Percentiles rank a stretch among this genome's conserved stretches.
Evolutionary conservation across 208 protist species (phyloP).

Genomic region (Crithidia sp.): DNA sequence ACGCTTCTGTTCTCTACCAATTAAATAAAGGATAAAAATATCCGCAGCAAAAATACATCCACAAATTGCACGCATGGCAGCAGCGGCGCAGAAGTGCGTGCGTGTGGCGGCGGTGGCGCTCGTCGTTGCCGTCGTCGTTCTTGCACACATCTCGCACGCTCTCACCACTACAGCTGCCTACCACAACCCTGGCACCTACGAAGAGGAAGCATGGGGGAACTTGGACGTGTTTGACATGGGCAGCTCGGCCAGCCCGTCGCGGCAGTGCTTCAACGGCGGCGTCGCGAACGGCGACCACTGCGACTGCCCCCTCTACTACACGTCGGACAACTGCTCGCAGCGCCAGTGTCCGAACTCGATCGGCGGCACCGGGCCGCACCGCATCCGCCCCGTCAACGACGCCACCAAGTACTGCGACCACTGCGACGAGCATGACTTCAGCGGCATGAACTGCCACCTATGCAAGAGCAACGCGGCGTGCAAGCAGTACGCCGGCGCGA

Average conservation of each 20-base stretch:
- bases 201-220: no score
- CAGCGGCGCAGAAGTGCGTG: no score
- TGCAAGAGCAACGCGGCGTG: slow-evolving; percentile 67
- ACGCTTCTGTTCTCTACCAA: no score
- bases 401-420: slow-evolving; percentile 50
- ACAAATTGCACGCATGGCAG: no score
- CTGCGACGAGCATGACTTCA: slow-evolving; percentile 45
- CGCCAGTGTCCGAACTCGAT: slow-evolving; percentile 75
- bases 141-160: no score
- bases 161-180: no score
- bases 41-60: background rate
- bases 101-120: no score
- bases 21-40: background rate
- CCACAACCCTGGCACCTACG: no score
- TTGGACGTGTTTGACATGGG: background rate
- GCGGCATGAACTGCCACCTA: slow-evolving; percentile 73
- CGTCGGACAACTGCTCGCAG: slow-evolving; percentile 43
- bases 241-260: background rate
- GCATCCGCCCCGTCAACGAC: slow-evolving; percentile 46
- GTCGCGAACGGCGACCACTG: slow-evolving; percentile 35
- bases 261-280: slow-evolving; percentile 67
- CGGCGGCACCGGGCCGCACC: slow-evolving; percentile 36
- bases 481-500: slow-evolving; percentile 28
- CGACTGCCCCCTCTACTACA: slow-evolving; percentile 71
- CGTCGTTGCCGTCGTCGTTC: no score